phyloP scores from a whole-genome alignment of 2,329 filamentous ascomycete species.

The Alternaria alternata region DNA sequence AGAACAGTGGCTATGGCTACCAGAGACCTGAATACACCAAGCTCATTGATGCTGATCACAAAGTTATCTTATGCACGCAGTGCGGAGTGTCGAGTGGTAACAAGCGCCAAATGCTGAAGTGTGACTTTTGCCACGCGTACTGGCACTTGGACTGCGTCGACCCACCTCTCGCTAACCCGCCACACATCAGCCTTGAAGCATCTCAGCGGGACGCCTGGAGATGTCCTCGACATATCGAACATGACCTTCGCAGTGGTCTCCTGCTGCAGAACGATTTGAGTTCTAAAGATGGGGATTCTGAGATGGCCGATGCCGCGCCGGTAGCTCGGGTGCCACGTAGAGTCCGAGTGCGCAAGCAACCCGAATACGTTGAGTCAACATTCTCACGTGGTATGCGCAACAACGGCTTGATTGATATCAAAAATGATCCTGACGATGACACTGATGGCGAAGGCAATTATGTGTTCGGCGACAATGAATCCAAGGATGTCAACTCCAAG shows the following conservation, averaged over 20 bases:
- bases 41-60: constrained; percentile 75
- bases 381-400: constrained; percentile 68
- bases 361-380: constrained; percentile 57
- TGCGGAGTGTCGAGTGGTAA: constrained; percentile 73
- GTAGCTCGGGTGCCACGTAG: constrained; percentile 48
- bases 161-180: constrained; percentile 81
- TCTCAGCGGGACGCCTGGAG: constrained; percentile 77
- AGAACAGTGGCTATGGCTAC: constrained; percentile 52
- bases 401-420: constrained; percentile 58
- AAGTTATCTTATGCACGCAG: constrained; percentile 76
- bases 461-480: constrained; percentile 53
- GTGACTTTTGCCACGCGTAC: constrained; percentile 79
- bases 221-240: constrained; percentile 86
- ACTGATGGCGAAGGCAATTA: constrained; percentile 54
- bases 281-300: constrained; percentile 34
- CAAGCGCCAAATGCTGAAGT: constrained; percentile 80
- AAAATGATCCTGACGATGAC: constrained; percentile 54
- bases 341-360: constrained; percentile 60
- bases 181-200: constrained; percentile 61
- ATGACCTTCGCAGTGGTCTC: constrained; percentile 64
- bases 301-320: constrained; percentile 40
- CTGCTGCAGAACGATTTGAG: constrained; percentile 47
- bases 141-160: constrained; percentile 96
- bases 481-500: constrained; percentile 49
- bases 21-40: constrained; percentile 61